Evolutionary conservation across 129 eudicot genomes (phyloP).

Genomic region (Lactuca saligna): DNA sequence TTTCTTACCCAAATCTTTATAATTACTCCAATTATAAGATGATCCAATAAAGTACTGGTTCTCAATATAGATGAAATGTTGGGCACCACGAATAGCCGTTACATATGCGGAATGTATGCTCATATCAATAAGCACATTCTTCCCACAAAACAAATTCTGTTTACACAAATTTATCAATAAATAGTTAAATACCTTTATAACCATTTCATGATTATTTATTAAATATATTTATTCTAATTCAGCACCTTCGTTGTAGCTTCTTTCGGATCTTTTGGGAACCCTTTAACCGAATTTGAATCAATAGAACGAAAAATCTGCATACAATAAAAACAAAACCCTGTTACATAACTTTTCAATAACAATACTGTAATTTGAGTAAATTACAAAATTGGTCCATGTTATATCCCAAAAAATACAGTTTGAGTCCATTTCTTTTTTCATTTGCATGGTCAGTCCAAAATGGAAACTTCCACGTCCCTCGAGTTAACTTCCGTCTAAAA

Average conservation of each 20-base stretch:
- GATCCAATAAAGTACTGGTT: slow-evolving; percentile 90
- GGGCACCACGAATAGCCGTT: slow-evolving; percentile 88
- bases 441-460: too few species aligned
- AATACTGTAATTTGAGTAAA: neutral
- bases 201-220: slow-evolving; percentile 1
- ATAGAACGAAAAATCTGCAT: slow-evolving; percentile 80
- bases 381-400: too few species aligned
- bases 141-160: slow-evolving; percentile 84
- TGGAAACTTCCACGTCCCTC: too few species aligned
- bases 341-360: slow-evolving; percentile 8
- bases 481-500: too few species aligned
- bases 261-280: slow-evolving; percentile 80
- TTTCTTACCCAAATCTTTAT: slow-evolving; percentile 67
- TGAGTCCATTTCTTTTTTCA: too few species aligned
- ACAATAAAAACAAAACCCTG: slow-evolving; percentile 14
- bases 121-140: slow-evolving; percentile 85
- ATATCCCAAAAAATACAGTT: too few species aligned
- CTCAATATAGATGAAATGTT: slow-evolving; percentile 80
- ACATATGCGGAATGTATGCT: slow-evolving; percentile 91
- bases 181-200: neutral
- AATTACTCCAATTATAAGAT: slow-evolving; percentile 66
- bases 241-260: slow-evolving; percentile 59
- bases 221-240: too few species aligned
- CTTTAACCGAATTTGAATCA: slow-evolving; percentile 81
- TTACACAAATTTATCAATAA: slow-evolving; percentile 4